Evolutionary conservation across 2,329 filamentous ascomycete species (phyloP).

Genomic region (Lasiodiplodia hormozganensis): DNA sequence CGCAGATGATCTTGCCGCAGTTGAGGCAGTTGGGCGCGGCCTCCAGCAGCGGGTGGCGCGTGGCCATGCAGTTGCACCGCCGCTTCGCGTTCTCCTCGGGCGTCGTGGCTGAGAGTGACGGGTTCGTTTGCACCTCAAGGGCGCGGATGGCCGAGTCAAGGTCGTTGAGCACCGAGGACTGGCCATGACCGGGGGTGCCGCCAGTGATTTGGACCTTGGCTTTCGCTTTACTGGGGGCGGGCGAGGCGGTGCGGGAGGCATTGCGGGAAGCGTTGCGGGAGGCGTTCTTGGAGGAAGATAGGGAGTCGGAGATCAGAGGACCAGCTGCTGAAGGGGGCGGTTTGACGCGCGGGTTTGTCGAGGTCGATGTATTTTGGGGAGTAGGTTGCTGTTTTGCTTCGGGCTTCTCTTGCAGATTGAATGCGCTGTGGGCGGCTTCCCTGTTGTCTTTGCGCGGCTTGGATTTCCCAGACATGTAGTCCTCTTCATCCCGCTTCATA

Average conservation of each 20-base stretch:
- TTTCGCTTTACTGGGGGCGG: slow-evolving; percentile 51
- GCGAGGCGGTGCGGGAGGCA: slow-evolving; percentile 57
- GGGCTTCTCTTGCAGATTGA: slow-evolving; percentile 60
- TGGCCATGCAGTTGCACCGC: slow-evolving; percentile 86
- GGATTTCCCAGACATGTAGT: slow-evolving; percentile 68
- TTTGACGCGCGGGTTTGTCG: slow-evolving; percentile 54
- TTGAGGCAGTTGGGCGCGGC: slow-evolving; percentile 91
- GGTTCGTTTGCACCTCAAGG: slow-evolving; percentile 92
- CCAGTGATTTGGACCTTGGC: slow-evolving; percentile 77
- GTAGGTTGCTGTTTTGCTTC: slow-evolving; percentile 48
- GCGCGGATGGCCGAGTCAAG: slow-evolving; percentile 81
- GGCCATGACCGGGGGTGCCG: slow-evolving; percentile 81
- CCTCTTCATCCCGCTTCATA: slow-evolving; percentile 74
- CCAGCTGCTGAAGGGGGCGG: slow-evolving; percentile 74
- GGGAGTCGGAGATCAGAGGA: slow-evolving; percentile 78
- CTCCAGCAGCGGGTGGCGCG: slow-evolving; percentile 84
- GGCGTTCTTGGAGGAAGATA: slow-evolving; percentile 34
- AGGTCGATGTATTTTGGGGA: slow-evolving; percentile 17
- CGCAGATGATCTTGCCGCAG: slow-evolving; percentile 94
- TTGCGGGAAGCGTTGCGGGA: slow-evolving; percentile 34
- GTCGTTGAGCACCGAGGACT: slow-evolving; percentile 73
- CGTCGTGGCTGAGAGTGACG: slow-evolving; percentile 61
- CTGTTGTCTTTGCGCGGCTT: slow-evolving; percentile 49
- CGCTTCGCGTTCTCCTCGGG: slow-evolving; percentile 63
- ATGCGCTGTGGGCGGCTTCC: slow-evolving; percentile 50